Percentiles rank a stretch among this genome's conserved stretches.
Evolutionary conservation across 2,329 filamentous ascomycete species (phyloP).

Genomic region (Ophiocordyceps camponoti-rufipedis): DNA sequence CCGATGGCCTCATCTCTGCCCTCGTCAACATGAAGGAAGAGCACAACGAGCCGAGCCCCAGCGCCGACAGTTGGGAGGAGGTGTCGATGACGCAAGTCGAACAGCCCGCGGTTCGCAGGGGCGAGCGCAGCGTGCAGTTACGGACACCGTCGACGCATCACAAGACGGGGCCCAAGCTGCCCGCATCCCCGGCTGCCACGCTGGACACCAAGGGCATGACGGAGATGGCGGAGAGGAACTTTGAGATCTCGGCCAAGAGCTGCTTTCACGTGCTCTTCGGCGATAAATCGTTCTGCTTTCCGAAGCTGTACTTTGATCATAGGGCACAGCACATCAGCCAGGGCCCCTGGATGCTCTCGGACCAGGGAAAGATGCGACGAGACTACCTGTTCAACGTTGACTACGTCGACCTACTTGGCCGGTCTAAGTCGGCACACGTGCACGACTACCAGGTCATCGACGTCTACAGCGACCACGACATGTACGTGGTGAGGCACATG

Average conservation of each 20-base stretch:
- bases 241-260: conserved; percentile 82
- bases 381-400: conserved; percentile 69
- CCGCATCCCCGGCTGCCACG: conserved; percentile 58
- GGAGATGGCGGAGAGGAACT: conserved; percentile 58
- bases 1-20: conserved; percentile 52
- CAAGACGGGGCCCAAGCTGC: conserved; percentile 12
- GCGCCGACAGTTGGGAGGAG: conserved; percentile 84
- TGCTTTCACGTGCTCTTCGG: conserved; percentile 94
- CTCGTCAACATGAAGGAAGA: conserved; percentile 59
- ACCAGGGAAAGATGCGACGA: conserved; percentile 53
- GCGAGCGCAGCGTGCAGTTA: conserved; percentile 7
- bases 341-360: conserved; percentile 61
- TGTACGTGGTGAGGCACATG: conserved; percentile 44
- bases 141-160: conserved; percentile 14
- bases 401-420: conserved; percentile 45
- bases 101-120: conserved; percentile 9
- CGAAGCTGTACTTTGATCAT: conserved; percentile 72
- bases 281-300: conserved; percentile 88
- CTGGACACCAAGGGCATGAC: conserved; percentile 76
- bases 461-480: conserved; percentile 56
- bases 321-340: conserved; percentile 66
- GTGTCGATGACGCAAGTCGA: conserved; percentile 46
- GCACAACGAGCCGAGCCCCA: conserved; percentile 43
- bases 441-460: conserved; percentile 79
- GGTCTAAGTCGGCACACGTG: conserved; percentile 41